Base-by-base conservation (phyloP, 768 basidiomycete genomes). In the Hypsizygus marmoreus region DNA sequence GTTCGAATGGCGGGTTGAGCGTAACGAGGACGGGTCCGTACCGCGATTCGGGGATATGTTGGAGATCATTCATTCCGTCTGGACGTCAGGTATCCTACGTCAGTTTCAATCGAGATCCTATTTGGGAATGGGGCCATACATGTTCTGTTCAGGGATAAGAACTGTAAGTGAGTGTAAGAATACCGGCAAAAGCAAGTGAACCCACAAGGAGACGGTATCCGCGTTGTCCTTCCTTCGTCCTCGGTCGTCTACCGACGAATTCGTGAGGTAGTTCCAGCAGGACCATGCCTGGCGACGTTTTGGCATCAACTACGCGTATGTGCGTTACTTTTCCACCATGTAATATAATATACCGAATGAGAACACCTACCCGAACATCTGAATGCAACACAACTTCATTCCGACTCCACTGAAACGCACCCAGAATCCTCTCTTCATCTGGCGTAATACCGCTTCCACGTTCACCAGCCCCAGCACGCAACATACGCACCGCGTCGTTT, bases 51-150 rank as follows among this genome's bases (percentile, higher is more conserved):
- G 81, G 63, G 12, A 89, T 72, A 52, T 84, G 79, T 56, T 90
- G 87, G n/a, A 88, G 69, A 45, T 78, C 74, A 58, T 88, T 89
- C 88, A 88, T 88, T 33, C 76, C 76, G 60, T 89, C 87, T 77
- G 59, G n/a, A 43, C 6, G 16, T 16, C 13, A 10, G 6, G 17
- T 14, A 12, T 11, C 38, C 26, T 33, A 39, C 11, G 2, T 11
- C 41, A 19, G n/a, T n/a, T n/a, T n/a, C n/a, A n/a, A n/a, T n/a
- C n/a, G n/a, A n/a, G n/a, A n/a, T n/a, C n/a, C n/a, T n/a, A n/a
- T n/a, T n/a, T 30, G 23, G 23, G 29, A 38, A 31, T n/a, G 32
- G n/a, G n/a, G n/a, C n/a, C 55, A 54, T 65, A 76, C 77, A 79
- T 22, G 79, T 77, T 49, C 73, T 78, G 47, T 7, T 53, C 19